Percentiles rank a stretch among this genome's conserved stretches.
These are phyloP conservation scores for Evernia prunastri DNA, from an alignment of 495 filamentous ascomycete species.

Conservation along the genomic window DNA sequence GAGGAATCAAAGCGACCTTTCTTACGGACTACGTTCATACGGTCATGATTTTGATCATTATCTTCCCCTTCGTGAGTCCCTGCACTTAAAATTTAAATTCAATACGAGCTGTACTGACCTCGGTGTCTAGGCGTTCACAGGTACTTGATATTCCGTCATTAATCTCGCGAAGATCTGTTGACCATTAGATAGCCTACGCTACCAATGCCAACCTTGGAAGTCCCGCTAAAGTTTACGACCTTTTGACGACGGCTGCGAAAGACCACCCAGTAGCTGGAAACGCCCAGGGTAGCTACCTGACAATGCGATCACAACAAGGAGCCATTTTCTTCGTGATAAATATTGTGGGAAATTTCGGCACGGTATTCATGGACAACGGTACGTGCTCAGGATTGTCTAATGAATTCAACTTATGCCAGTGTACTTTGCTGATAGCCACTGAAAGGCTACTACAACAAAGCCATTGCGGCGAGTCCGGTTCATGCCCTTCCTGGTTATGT, in stretches of 20 bases:
- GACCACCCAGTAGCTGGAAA: slow-evolving; percentile 79
- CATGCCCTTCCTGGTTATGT: slow-evolving; percentile 91
- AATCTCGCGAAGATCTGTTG: background rate
- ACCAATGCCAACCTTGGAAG: slow-evolving; percentile 71
- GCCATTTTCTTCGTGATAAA: slow-evolving; percentile 98
- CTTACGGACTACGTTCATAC: slow-evolving; percentile 83
- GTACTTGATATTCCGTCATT: background rate
- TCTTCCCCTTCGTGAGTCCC: slow-evolving; percentile 64
- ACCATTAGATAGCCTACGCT: slow-evolving; percentile 52
- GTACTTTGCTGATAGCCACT: slow-evolving; percentile 23
- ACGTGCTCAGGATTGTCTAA: background rate
- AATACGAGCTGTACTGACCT: background rate
- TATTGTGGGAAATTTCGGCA: slow-evolving; percentile 71
- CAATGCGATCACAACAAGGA: slow-evolving; percentile 81
- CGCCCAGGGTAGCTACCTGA: slow-evolving; percentile 77
- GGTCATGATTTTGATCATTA: slow-evolving; percentile 78
- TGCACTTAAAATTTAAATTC: background rate
- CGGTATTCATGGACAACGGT: slow-evolving; percentile 72
- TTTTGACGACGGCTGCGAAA: slow-evolving; percentile 62
- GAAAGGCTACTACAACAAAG: slow-evolving; percentile 81
- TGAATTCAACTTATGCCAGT: background rate
- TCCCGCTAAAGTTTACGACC: slow-evolving; percentile 73
- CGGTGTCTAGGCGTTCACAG: slow-evolving; percentile 49
- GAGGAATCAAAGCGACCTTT: slow-evolving; percentile 68
- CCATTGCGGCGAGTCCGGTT: slow-evolving; percentile 83